Base-by-base conservation (phyloP, 345 rosid species). In the Moricandia moricandioides region DNA sequence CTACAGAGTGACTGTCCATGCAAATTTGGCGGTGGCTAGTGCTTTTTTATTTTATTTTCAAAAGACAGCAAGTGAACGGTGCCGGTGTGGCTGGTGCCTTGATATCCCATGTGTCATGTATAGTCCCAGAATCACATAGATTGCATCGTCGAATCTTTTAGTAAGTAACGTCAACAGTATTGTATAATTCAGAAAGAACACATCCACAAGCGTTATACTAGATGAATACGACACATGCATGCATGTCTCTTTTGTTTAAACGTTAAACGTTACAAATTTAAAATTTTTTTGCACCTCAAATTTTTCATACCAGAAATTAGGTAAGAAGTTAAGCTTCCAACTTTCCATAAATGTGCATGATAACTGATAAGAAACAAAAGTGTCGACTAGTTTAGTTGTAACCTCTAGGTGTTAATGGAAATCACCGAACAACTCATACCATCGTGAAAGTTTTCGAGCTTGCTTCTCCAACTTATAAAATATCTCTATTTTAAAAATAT, bases 271-370 rank as follows among this genome's bases (percentile, higher is more conserved):
- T n/a, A n/a, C n/a, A 27, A 1, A 29, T 29, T 29, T 29, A 67
- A 2, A 51, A 11, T 11, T 33, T 31, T 6, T 10, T 34, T n/a
- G 63, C 8, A 24, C n/a, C 34, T 0, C 24, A 21, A 31, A 1
- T 33, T 67, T 12, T 54, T 5, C 0, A 16, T 51, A 13, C 62
- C 35, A 55, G 13, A 30, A 55, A 13, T 55, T 69, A 21, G 62
- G 51, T 24, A 18, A 31, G 29, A 29, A 51, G 9, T 18, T 27
- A 14, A 7, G 31, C 12, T 17, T 54, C 49, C 11, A 52, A 31
- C 49, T 31, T 67, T 35, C 72, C 72, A 18, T 18, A 54, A 13
- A 3, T 67, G 61, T 51, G 70, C 43, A 52, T 49, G 55, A 49
- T 39, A 58, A 58, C 31, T 49, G 55, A 49, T 39, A 58, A 58